A percentile compares a stretch with the other conserved stretches of the same genome.
These are phyloP conservation scores for Fusarium sacchari DNA, from an alignment of 2,329 filamentous ascomycete species.

Conservation along the genomic window DNA sequence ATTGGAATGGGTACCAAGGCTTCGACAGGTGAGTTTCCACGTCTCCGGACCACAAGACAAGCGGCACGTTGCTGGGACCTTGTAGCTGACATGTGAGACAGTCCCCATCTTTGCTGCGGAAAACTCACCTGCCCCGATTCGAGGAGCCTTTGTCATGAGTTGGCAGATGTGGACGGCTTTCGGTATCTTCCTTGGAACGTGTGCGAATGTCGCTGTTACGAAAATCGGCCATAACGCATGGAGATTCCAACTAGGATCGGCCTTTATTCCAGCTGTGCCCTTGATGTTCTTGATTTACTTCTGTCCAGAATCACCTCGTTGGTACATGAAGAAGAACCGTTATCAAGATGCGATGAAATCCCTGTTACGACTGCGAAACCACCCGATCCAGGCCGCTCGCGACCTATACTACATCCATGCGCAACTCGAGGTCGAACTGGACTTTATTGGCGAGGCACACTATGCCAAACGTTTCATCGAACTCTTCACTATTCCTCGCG, in stretches of 20 bases:
- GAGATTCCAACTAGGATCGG: constrained; percentile 72
- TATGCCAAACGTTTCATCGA: constrained; percentile 71
- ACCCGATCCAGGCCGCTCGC: constrained; percentile 66
- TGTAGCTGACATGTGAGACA: constrained; percentile 50
- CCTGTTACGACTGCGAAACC: constrained; percentile 62
- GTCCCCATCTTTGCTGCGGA: constrained; percentile 83
- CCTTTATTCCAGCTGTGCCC: constrained; percentile 69
- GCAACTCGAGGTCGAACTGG: constrained; percentile 69
- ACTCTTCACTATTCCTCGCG: constrained; percentile 74
- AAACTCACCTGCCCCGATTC: constrained; percentile 73
- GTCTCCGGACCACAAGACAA: not conserved
- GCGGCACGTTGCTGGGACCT: not conserved
- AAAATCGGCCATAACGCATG: constrained; percentile 57
- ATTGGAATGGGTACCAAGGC: constrained; percentile 82
- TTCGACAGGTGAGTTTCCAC: constrained; percentile 58
- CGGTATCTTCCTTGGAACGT: constrained; percentile 70
- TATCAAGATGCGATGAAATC: constrained; percentile 70
- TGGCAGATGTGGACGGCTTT: constrained; percentile 78
- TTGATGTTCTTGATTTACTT: constrained; percentile 68
- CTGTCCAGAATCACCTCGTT: constrained; percentile 73
- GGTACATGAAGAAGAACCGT: constrained; percentile 73
- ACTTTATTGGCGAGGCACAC: constrained; percentile 61
- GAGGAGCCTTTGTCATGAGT: constrained; percentile 83
- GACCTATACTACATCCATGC: constrained; percentile 73
- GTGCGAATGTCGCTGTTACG: constrained; percentile 63